Conservation (phyloP, 2,329 filamentous ascomycete genomes). For the Ceratocystis papillata region DNA sequence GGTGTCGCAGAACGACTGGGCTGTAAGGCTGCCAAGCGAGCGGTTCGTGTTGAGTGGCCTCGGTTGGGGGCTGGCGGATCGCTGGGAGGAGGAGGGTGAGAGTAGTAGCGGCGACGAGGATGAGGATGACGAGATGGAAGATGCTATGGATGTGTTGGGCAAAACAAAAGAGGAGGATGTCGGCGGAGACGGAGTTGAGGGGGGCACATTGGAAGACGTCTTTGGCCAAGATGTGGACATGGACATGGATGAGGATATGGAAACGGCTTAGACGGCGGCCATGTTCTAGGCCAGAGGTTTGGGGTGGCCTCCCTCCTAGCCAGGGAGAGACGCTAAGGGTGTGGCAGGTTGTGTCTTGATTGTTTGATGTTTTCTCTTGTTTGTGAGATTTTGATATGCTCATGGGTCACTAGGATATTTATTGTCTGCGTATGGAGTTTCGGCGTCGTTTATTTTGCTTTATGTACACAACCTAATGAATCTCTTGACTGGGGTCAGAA, state of each 20-base stretch:
- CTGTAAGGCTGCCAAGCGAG: conserved; percentile 54
- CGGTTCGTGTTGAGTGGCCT: conserved; percentile 57
- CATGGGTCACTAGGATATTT: background rate
- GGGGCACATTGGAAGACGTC: conserved; percentile 44
- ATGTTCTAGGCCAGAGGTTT: background rate
- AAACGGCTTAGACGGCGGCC: background rate
- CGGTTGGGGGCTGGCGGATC: conserved; percentile 52
- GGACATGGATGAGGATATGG: conserved; percentile 45
- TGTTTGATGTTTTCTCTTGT: conserved; percentile 9
- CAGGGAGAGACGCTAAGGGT: background rate
- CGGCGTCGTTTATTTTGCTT: conserved; percentile 12
- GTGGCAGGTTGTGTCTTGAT: background rate
- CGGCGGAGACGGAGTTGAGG: conserved; percentile 40
- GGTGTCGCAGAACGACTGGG: conserved; percentile 55
- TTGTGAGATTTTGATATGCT: conserved; percentile 9
- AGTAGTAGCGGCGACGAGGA: conserved; percentile 35
- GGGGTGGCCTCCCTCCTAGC: background rate
- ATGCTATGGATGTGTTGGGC: conserved; percentile 41
- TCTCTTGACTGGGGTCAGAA: no score
- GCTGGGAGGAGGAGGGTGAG: conserved; percentile 42
- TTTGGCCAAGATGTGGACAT: conserved; percentile 45
- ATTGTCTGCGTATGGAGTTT: conserved; percentile 20
- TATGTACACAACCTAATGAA: background rate
- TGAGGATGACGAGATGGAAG: conserved; percentile 35
- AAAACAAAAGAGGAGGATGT: conserved; percentile 35